Base-by-base conservation (phyloP, 2,329 filamentous ascomycete species). In the Calonectria pteridis region DNA sequence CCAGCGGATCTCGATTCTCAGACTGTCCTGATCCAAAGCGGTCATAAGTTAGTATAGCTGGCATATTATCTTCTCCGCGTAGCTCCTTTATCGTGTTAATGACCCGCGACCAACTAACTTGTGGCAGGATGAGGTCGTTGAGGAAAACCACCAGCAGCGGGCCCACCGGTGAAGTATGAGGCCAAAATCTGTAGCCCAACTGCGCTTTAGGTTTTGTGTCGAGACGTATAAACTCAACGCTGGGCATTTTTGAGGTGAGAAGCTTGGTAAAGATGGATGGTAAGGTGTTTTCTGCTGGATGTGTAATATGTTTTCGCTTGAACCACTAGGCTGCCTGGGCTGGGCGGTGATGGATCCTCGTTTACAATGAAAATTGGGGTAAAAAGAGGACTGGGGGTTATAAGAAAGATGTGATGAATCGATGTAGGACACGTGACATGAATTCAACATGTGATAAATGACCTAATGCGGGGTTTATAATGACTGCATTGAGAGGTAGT, bases 1-100 rank as follows among this genome's bases (percentile, higher is more conserved):
- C 89, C 3, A 81, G 79, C 16, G 89, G 88, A 62, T 87, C 85
- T 79, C 86, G 76, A 83, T 87, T 82, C 68, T 81, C 83, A 23
- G 78, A 77, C 33, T 82, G 81, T 11, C 89, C 90, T 80, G 92
- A 90, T 10, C 90, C 90, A 75, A 88, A 91, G 46, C 90, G 89
- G 80, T 92, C 90, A 74, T 91, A 92, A 50, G 86, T 87, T 3
- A 92, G 83, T 16, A 91, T 80, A 6, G 20, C 84, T 82, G 2
- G 87, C 43, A 0, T 40, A 28, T 4, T 51, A 33, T 4, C 58
- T 4, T 0, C 55, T 49, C 0, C 26, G 9, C 35, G 49, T 59
- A 0, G 69, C 10, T 6, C 74, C 0, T 31, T 67, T 0, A 77
- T 58, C 11, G 72, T 73, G 0, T 37, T 18, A 10, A 80, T 79